Percentiles rank a stretch among this genome's conserved stretches.
These are phyloP conservation scores for Lipomyces kockii DNA, from an alignment of 805 yeast species.

Conservation along the genomic window DNA sequence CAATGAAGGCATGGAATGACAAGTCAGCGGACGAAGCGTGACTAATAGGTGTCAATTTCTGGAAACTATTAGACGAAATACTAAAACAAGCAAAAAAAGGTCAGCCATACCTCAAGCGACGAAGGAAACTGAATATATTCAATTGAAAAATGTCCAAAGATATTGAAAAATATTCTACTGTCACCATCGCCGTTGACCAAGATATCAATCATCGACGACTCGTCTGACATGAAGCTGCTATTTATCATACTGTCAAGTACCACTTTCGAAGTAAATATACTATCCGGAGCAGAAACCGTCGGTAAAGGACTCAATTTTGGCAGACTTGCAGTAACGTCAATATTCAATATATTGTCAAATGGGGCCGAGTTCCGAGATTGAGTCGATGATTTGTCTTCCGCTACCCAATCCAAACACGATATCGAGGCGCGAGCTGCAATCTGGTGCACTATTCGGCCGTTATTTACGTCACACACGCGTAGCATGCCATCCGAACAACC, in stretches of 20 bases:
- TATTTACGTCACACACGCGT: slow-evolving; percentile 33
- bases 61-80: background rate
- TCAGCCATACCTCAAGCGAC: slow-evolving; percentile 7
- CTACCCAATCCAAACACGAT: slow-evolving; percentile 26
- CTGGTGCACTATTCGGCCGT: slow-evolving; percentile 25
- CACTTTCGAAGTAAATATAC: slow-evolving; percentile 26
- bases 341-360: slow-evolving; percentile 25
- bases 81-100: background rate
- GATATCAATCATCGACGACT: slow-evolving; percentile 23
- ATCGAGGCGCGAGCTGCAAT: slow-evolving; percentile 7
- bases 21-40: slow-evolving; percentile 27
- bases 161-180: slow-evolving; percentile 13
- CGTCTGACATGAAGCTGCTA: slow-evolving; percentile 7
- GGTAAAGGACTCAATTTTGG: slow-evolving; percentile 29
- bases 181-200: slow-evolving; percentile 15
- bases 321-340: slow-evolving; percentile 19
- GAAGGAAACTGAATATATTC: slow-evolving; percentile 26
- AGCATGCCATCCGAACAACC: slow-evolving; percentile 30
- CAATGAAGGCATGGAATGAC: slow-evolving; percentile 30
- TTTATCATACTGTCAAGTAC: slow-evolving; percentile 29
- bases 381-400: slow-evolving; percentile 14
- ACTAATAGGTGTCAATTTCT: slow-evolving; percentile 1
- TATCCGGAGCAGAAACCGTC: slow-evolving; percentile 24
- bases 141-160: slow-evolving; percentile 33
- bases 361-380: slow-evolving; percentile 8